These are phyloP conservation scores for Pseudogymnoascus destructans DNA, from an alignment of 2,329 filamentous ascomycete genomes.

Conservation along the genomic window DNA sequence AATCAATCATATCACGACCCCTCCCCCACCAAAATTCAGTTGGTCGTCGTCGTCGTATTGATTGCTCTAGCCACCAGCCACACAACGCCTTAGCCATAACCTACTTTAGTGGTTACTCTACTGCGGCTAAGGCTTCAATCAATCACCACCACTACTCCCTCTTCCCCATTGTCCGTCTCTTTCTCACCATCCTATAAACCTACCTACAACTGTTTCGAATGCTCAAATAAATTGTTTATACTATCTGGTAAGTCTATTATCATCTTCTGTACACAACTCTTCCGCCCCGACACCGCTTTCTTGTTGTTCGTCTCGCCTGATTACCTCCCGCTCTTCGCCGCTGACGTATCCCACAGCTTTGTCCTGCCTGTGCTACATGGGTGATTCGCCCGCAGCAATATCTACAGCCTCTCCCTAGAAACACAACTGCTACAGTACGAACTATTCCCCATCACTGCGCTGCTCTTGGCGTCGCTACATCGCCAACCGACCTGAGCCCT, in stretches of 20 bases:
- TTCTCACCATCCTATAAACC: not conserved
- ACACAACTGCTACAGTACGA: not conserved
- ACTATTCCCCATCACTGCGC: not conserved
- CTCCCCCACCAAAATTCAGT: not conserved
- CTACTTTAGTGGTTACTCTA: constrained; percentile 7
- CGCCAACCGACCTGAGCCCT: constrained; percentile 3
- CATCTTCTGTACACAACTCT: not conserved
- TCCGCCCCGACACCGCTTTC: not conserved
- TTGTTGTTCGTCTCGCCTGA: not conserved
- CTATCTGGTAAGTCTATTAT: not conserved
- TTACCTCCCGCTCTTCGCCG: constrained; percentile 1
- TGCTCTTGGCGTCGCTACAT: constrained; percentile 1
- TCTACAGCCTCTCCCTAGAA: not conserved
- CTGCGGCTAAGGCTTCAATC: constrained; percentile 7
- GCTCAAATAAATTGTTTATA: constrained; percentile 3
- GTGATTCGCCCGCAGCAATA: not conserved
- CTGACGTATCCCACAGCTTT: constrained; percentile 8
- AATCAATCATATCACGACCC: constrained; percentile 8
- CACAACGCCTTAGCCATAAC: constrained; percentile 4
- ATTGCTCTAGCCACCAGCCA: constrained; percentile 5
- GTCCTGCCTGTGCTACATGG: constrained; percentile 4
- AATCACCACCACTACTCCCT: not conserved
- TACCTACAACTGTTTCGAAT: not conserved
- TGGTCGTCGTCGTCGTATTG: not conserved
- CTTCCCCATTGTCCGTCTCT: not conserved